Percentiles rank a stretch among this genome's conserved stretches.
These are phyloP conservation scores for Citrus mangshanensis DNA, from an alignment of 345 rosid species.

Conservation along the genomic window DNA sequence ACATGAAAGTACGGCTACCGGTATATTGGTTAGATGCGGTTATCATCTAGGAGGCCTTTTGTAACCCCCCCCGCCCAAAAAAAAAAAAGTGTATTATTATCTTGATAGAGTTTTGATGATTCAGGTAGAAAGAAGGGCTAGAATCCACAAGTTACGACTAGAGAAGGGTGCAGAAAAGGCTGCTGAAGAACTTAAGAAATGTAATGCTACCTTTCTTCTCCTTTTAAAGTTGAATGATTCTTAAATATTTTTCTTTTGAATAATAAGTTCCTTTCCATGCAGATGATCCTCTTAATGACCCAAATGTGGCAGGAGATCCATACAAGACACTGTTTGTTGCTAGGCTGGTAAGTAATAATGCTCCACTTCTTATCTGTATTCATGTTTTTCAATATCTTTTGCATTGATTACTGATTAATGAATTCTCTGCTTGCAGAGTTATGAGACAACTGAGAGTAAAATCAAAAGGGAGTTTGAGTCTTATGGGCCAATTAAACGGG, in stretches of 20 bases:
- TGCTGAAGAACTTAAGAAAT: conserved; percentile 71
- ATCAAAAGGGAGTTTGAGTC: conserved; percentile 99
- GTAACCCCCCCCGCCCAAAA: no score
- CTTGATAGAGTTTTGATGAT: neutral
- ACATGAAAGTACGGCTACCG: neutral
- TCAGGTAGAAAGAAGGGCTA: conserved; percentile 70
- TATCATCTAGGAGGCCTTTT: no score
- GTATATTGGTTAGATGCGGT: no score
- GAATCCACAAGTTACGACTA: conserved; percentile 70
- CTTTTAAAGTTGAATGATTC: conserved; percentile 1
- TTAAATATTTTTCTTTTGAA: conserved; percentile 3
- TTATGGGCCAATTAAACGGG: conserved; percentile 98
- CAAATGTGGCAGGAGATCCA: conserved; percentile 91
- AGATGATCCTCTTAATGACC: conserved; percentile 87
- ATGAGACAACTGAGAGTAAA: conserved; percentile 95
- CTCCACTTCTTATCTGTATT: conserved; percentile 5
- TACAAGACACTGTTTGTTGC: conserved; percentile 96
- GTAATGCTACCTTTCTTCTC: conserved; percentile 33
- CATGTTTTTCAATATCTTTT: conserved; percentile 1
- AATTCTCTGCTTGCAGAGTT: conserved; percentile 59
- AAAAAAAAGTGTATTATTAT: no score
- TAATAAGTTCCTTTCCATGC: conserved; percentile 19
- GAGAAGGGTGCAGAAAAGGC: conserved; percentile 90
- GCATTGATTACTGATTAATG: conserved; percentile 12
- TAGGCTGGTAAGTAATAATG: conserved; percentile 64